Evolutionary conservation across 768 basidiomycete genomes (phyloP).

Genomic region (Xerocomellus intermedius): DNA sequence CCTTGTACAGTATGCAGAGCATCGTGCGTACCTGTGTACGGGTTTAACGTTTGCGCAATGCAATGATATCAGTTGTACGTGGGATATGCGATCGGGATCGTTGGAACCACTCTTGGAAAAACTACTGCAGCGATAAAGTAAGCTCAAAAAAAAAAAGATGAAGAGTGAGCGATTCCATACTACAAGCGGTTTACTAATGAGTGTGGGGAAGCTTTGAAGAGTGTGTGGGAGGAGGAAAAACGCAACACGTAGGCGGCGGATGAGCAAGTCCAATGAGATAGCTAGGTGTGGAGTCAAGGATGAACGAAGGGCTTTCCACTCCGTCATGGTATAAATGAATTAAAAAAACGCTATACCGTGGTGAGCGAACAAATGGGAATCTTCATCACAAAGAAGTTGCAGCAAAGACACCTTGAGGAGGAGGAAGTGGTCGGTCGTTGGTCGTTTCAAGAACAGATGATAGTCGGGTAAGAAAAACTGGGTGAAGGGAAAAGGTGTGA

Average conservation of each 20-base stretch:
- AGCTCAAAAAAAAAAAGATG: conserved; percentile 8
- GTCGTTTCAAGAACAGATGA: conserved; percentile 16
- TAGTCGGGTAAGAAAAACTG: conserved; percentile 2
- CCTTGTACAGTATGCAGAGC: too few relatives aligned
- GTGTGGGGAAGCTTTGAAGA: conserved; percentile 11
- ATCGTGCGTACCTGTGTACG: not conserved
- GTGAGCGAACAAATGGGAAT: conserved; percentile 12
- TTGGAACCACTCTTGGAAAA: conserved; percentile 9
- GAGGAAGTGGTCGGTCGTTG: conserved; percentile 10
- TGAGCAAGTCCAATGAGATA: conserved; percentile 17
- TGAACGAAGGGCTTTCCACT: conserved; percentile 21
- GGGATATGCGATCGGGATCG: conserved; percentile 11
- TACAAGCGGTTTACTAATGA: conserved; percentile 28
- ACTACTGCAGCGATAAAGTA: conserved; percentile 27
- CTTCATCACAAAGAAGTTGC: conserved; percentile 14
- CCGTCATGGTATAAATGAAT: conserved; percentile 21
- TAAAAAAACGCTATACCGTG: conserved; percentile 23
- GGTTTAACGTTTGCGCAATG: not conserved
- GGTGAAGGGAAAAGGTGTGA: not conserved
- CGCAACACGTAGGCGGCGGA: conserved; percentile 7
- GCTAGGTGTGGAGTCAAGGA: conserved; percentile 13
- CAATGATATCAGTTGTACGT: conserved; percentile 12
- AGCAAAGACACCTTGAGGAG: conserved; percentile 1
- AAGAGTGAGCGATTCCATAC: conserved; percentile 22
- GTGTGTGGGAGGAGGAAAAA: conserved; percentile 7